phyloP scores from a whole-genome alignment of 192 early-diverging fungal genomes.

The Chytriomyces sp. region DNA sequence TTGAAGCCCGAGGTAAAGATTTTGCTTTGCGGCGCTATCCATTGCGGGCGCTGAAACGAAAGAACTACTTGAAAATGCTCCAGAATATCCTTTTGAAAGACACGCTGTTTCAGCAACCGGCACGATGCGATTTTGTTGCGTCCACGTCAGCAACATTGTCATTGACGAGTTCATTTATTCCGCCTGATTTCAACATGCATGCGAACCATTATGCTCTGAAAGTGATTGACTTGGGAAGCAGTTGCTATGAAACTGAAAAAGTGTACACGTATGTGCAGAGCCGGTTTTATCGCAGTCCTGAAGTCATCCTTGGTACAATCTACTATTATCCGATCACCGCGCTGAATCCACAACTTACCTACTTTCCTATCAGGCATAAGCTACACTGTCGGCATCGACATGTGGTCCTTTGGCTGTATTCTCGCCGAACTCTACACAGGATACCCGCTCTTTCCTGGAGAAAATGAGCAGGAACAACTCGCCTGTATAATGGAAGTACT shows the following conservation, averaged over 20 bases:
- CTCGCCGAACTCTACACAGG: conserved; percentile 82
- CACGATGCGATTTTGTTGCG: conserved; percentile 35
- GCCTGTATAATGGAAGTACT: conserved; percentile 93
- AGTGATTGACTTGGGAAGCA: conserved; percentile 98
- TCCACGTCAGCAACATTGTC: conserved; percentile 4
- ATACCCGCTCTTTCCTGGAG: conserved; percentile 95
- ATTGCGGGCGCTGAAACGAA: not conserved
- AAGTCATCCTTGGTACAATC: conserved; percentile 88
- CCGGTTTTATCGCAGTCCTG: conserved; percentile 96
- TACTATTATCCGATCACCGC: too few species aligned
- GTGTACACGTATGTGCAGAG: conserved; percentile 98
- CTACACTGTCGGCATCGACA: conserved; percentile 92
- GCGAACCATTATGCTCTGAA: conserved; percentile 72
- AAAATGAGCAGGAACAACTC: conserved; percentile 96
- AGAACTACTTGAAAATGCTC: too few species aligned
- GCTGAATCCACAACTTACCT: not conserved
- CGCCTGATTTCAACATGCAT: conserved; percentile 50
- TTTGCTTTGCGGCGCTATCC: not conserved
- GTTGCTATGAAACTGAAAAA: conserved; percentile 89
- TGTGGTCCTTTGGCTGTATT: conserved; percentile 98
- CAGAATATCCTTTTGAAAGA: conserved; percentile 84
- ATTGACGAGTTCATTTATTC: conserved; percentile 29
- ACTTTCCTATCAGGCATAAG: conserved; percentile 48
- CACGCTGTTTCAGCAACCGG: conserved; percentile 52
- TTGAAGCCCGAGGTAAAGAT: conserved; percentile 88